Evolutionary conservation across 768 basidiomycete genomes (phyloP).

Genomic region (Solioccasus polychromus): DNA sequence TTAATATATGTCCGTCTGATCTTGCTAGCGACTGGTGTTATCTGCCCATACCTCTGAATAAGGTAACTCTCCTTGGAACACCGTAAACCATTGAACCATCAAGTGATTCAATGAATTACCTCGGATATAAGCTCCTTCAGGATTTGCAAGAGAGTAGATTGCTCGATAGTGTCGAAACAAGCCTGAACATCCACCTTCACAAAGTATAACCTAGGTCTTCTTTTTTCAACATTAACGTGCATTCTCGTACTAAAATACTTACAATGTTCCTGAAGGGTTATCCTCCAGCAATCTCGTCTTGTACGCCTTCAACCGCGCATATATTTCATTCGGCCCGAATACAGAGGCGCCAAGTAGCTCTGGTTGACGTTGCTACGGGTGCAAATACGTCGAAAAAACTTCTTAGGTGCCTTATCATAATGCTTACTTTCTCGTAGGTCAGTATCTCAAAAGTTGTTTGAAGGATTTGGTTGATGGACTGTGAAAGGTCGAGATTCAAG

Average conservation of each 20-base stretch:
- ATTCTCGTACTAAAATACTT: constrained; percentile 13
- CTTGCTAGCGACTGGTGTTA: constrained; percentile 55
- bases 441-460: constrained; percentile 84
- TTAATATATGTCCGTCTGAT: constrained; percentile 54
- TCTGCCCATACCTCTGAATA: constrained; percentile 66
- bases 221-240: not conserved
- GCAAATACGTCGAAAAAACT: not conserved
- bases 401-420: not conserved
- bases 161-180: constrained; percentile 96
- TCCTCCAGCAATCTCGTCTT: constrained; percentile 49
- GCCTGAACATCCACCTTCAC: constrained; percentile 96
- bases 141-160: constrained; percentile 78
- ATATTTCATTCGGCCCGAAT: constrained; percentile 80
- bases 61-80: constrained; percentile 63
- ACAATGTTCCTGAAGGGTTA: constrained; percentile 50
- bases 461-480: constrained; percentile 86
- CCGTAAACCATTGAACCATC: not conserved
- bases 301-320: constrained; percentile 66
- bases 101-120: constrained; percentile 34
- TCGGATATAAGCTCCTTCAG: constrained; percentile 70
- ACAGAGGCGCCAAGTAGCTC: constrained; percentile 77
- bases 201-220: constrained; percentile 86
- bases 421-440: constrained; percentile 76
- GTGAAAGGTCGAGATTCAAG: constrained; percentile 30
- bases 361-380: constrained; percentile 54